These are phyloP conservation scores for Blastobotrys americana DNA, from an alignment of 805 yeast genomes.

Conservation along the genomic window DNA sequence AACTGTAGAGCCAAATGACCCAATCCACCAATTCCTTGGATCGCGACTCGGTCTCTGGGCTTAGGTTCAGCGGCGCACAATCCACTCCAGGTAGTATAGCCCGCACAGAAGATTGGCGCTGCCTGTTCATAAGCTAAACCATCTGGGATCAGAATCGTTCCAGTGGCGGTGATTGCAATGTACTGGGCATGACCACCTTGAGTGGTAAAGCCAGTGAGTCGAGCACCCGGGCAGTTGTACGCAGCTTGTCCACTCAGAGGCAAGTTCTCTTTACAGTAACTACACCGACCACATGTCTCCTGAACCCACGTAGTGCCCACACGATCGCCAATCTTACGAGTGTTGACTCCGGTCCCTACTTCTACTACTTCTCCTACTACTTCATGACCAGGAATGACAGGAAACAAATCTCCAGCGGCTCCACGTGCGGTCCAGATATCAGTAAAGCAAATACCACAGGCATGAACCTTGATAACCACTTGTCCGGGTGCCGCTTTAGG, in stretches of 20 bases:
- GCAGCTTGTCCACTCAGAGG: slow-evolving; percentile 16
- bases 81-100: slow-evolving; percentile 66
- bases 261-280: slow-evolving; percentile 38
- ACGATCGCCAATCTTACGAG: slow-evolving; percentile 56
- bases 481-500: neutral
- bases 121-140: slow-evolving; percentile 44
- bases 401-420: slow-evolving; percentile 42
- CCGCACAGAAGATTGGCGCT: slow-evolving; percentile 75
- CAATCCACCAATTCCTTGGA: slow-evolving; percentile 60
- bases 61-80: slow-evolving; percentile 42
- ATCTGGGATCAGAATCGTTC: slow-evolving; percentile 59
- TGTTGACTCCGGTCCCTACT: slow-evolving; percentile 50
- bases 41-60: slow-evolving; percentile 48
- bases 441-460: slow-evolving; percentile 47
- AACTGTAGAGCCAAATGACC: slow-evolving; percentile 59
- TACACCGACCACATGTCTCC: slow-evolving; percentile 54
- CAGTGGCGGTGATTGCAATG: slow-evolving; percentile 55
- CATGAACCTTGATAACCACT: slow-evolving; percentile 18
- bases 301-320: slow-evolving; percentile 77
- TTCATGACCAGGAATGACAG: slow-evolving; percentile 46
- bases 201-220: slow-evolving; percentile 46
- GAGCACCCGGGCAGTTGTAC: slow-evolving; percentile 43
- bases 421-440: slow-evolving; percentile 48
- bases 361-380: slow-evolving; percentile 32
- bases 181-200: slow-evolving; percentile 64